Conservation (phyloP, 768 basidiomycete genomes). For the Mycena vitilis region DNA sequence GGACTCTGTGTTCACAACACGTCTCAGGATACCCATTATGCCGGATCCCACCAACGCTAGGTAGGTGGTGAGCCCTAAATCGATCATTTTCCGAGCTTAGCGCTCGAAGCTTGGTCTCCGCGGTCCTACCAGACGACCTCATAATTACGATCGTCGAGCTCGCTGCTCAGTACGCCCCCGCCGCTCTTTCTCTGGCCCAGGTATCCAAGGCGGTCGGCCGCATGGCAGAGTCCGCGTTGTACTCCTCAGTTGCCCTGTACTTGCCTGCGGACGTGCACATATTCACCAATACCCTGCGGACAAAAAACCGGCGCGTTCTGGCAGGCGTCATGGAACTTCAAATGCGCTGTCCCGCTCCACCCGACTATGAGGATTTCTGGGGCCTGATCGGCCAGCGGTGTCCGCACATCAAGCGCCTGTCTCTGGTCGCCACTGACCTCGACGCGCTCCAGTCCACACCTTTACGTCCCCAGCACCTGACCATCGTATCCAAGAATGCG, state of each 20-base stretch:
- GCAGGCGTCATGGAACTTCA: neutral
- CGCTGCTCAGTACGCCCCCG: conserved; percentile 4
- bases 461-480: neutral
- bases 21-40: conserved; percentile 14
- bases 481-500: neutral
- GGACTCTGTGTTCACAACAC: neutral
- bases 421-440: conserved; percentile 6
- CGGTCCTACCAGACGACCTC: conserved; percentile 19
- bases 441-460: neutral
- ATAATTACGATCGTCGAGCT: conserved; percentile 1
- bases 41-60: conserved; percentile 8
- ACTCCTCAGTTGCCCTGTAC: conserved; percentile 3
- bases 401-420: neutral
- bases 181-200: conserved; percentile 7
- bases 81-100: neutral
- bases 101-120: neutral
- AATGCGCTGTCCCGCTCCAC: neutral
- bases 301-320: conserved; percentile 10
- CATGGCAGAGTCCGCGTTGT: conserved; percentile 13
- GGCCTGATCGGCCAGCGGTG: conserved; percentile 11
- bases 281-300: conserved; percentile 10
- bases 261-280: neutral
- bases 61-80: neutral
- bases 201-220: conserved; percentile 17
- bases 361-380: conserved; percentile 19